Conservation (phyloP, 805 yeast genomes). For the Allodekkera sacchari region DNA sequence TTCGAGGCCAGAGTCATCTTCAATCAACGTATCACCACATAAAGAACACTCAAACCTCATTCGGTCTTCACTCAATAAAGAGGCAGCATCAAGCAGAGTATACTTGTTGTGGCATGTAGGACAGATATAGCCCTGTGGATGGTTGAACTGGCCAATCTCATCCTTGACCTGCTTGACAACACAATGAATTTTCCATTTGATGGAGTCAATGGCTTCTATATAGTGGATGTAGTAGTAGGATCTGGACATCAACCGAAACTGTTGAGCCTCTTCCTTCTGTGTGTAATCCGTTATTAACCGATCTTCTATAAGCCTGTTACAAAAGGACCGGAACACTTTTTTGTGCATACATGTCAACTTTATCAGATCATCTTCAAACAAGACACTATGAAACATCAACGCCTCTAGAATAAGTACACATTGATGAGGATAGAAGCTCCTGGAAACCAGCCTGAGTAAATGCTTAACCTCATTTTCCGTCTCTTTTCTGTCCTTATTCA, state of each 20-base stretch:
- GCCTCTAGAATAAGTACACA: constrained; percentile 84
- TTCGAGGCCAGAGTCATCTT: constrained; percentile 82
- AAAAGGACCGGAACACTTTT: constrained; percentile 76
- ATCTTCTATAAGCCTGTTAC: constrained; percentile 80
- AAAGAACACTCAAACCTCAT: constrained; percentile 78
- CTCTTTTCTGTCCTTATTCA: constrained; percentile 2
- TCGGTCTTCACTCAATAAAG: constrained; percentile 70
- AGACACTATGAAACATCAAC: constrained; percentile 74
- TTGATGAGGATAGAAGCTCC: constrained; percentile 84
- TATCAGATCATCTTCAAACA: constrained; percentile 86
- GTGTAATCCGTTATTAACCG: constrained; percentile 61
- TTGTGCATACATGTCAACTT: constrained; percentile 74
- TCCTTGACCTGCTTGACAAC: constrained; percentile 72
- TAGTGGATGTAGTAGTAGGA: constrained; percentile 74
- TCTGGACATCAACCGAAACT: constrained; percentile 62
- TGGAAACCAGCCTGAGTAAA: constrained; percentile 66
- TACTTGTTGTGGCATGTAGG: constrained; percentile 77
- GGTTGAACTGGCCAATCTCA: constrained; percentile 75
- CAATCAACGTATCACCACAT: constrained; percentile 70
- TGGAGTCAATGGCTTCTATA: constrained; percentile 90
- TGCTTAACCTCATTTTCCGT: constrained; percentile 10
- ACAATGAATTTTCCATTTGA: constrained; percentile 93
- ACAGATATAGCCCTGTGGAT: constrained; percentile 92
- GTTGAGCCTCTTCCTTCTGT: constrained; percentile 63
- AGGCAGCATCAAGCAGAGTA: constrained; percentile 80